Base-by-base conservation (phyloP, 1,284 basidiomycete species). In the Phellopilus nigrolimitatus region DNA sequence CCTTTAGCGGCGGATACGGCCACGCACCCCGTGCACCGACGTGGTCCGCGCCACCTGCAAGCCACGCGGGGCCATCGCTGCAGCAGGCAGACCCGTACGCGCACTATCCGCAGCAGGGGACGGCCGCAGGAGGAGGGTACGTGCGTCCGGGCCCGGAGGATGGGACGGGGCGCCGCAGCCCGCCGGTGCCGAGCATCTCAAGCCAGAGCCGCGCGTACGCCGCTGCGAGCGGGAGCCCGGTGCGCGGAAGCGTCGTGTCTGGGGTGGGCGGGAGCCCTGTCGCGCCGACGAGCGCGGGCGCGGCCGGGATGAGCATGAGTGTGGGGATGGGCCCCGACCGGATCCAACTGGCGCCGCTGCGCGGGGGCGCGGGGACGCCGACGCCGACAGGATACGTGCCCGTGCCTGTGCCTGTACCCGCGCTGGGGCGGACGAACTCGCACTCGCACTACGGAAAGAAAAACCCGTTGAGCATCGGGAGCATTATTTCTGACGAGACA, bases 401-500 rank as follows among this genome's bases (percentile, higher is more conserved):
- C 34, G 21, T 3, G 37, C 2, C 56, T 54, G 21, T 57, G 56
- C 33, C 54, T 56, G 41, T 57, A 49, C 31, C 57, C 54, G 27
- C 60, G 55, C 31, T 57, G 60, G 28, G n/a, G 24, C 43, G 37
- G 47, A 37, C 28, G 55, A 37, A 39, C 21, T 36, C 41, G 36
- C 42, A 34, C 25, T 57, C 60, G 31, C 61, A 61, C 8, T 56
- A 62, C 5, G 71, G 71, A 43, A 82, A 81, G 71, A 80, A 77
- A 67, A 86, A 84, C 57, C 77, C 76, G 57, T 62, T 87, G 70
- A 84, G 80, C 59, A 87, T 88, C 56, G 80, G 82, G 57, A 85
- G 77, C 60, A 87, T 88, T 56, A 82, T 86, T 54, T 78, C 79
- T 42, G 79, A 76, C 46, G 74, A 77, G 50, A 51, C 24, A 22